These are phyloP conservation scores for Mrakia blollopis DNA, from an alignment of 768 basidiomycete species.

Conservation along the genomic window DNA sequence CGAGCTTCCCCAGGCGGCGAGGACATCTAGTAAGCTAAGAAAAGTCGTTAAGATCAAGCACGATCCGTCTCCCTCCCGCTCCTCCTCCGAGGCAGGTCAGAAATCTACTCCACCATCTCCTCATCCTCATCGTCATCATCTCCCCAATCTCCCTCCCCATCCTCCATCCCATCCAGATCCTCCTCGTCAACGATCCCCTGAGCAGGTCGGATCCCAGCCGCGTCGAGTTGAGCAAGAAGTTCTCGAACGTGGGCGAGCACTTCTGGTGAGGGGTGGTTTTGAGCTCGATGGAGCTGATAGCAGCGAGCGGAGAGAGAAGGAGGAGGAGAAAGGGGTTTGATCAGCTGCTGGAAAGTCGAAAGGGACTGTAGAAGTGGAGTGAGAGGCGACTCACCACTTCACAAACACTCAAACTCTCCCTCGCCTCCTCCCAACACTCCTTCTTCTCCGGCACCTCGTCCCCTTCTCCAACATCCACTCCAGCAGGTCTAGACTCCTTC, in stretches of 20 bases:
- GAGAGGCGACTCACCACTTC: conserved; percentile 22
- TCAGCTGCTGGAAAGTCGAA: too few species aligned
- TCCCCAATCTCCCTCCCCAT: conserved; percentile 22
- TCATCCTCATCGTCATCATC: conserved; percentile 26
- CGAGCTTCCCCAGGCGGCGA: too few species aligned
- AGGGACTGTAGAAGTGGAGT: not conserved
- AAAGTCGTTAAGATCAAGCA: too few species aligned
- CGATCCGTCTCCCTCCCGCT: too few species aligned
- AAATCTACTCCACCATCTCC: not conserved
- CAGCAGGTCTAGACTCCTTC: not conserved
- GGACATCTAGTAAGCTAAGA: too few species aligned
- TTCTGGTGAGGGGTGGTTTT: conserved; percentile 19
- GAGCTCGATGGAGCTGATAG: conserved; percentile 26
- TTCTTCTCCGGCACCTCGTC: conserved; percentile 16
- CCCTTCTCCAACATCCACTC: not conserved
- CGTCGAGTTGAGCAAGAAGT: conserved; percentile 27
- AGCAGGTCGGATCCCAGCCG: conserved; percentile 30
- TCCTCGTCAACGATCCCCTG: conserved; percentile 31
- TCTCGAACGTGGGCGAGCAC: conserved; percentile 29
- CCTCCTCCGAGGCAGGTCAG: too few species aligned
- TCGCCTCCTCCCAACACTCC: conserved; percentile 34
- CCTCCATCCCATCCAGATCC: conserved; percentile 6
- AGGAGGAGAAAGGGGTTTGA: not conserved
- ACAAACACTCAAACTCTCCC: conserved; percentile 31
- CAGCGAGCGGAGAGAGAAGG: not conserved